phyloP scores from a whole-genome alignment of 192 early-diverging fungal genomes.

The Linnemannia schmuckeri region DNA sequence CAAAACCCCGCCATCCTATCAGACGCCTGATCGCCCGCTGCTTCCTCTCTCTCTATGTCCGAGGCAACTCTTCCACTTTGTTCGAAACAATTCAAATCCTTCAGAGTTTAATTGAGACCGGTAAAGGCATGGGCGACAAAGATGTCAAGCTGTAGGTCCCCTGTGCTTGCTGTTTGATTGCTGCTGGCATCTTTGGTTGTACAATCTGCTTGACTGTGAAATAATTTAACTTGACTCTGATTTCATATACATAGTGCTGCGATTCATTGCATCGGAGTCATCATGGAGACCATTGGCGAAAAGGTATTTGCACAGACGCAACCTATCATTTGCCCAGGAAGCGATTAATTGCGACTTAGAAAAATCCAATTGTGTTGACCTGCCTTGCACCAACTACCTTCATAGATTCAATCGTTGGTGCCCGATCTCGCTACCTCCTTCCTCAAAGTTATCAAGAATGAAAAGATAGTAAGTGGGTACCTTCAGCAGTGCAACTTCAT shows the following conservation, averaged over 20 bases:
- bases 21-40: slow-evolving; percentile 78
- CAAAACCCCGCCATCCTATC: slow-evolving; percentile 77
- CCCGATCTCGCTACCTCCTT: slow-evolving; percentile 73
- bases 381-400: no score
- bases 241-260: slow-evolving; percentile 68
- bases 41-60: slow-evolving; percentile 76
- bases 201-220: no score
- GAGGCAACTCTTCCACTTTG: slow-evolving; percentile 80
- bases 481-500: background rate
- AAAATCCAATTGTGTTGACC: background rate
- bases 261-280: slow-evolving; percentile 78
- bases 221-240: background rate
- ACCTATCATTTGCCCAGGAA: background rate
- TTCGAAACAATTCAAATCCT: slow-evolving; percentile 83
- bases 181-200: background rate
- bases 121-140: slow-evolving; percentile 72
- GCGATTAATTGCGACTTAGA: background rate
- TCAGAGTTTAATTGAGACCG: slow-evolving; percentile 67
- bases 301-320: slow-evolving; percentile 62
- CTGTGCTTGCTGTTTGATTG: background rate
- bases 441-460: slow-evolving; percentile 74
- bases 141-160: slow-evolving; percentile 73
- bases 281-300: slow-evolving; percentile 82
- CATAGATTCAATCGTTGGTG: slow-evolving; percentile 74
- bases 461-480: slow-evolving; percentile 65